Base-by-base conservation (phyloP, 2,329 filamentous ascomycete species). In the Tricladium varicosporioides region DNA sequence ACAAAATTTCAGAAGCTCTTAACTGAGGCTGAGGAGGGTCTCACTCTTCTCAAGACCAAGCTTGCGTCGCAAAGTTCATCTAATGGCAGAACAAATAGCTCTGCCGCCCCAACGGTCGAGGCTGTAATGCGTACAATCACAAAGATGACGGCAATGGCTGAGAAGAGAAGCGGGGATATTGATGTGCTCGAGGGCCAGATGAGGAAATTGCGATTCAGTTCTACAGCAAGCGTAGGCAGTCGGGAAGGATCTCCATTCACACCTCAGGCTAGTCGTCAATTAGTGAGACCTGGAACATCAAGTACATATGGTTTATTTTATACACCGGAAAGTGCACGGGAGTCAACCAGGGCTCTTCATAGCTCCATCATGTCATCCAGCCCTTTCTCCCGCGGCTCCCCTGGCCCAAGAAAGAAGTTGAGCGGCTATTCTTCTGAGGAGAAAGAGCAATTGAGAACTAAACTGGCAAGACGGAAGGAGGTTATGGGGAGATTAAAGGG, bases 101-200 rank as follows among this genome's bases (percentile, higher is more conserved):
- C 60, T 27, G 47, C 62, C 7, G 70, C 69, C 1, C 94, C 94
- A 0, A 97, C 92, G 0, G 90, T 97, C 9, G 94, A 97, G 66
- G 91, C 91, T 0, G 90, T 99, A 16, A 87, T 92, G 64, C 90
- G 89, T 58, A 99, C 94, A 1, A 96, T 99, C 63, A 79, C 80
- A 57, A 96, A 94, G 69, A 92, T 99, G 88, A 97, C 92, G 33
- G 83, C 79, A 58, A 93, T 97, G 87, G 89, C 89, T 0, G 91
- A 97, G 77, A 91, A 91, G 75, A 89, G 91, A 70, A 94, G 89
- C 69, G 90, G 88, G 57, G 93, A 97, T 66, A 86, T 99, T 52
- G 91, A 96, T 70, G 84, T 96, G 5, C 80, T 97, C 32, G 94
- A 97, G 74, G 84, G 86, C 48, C 90, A 96, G 70, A 84, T 99